Base-by-base conservation (phyloP, 345 rosid genomes). In the Arabis alpina region DNA sequence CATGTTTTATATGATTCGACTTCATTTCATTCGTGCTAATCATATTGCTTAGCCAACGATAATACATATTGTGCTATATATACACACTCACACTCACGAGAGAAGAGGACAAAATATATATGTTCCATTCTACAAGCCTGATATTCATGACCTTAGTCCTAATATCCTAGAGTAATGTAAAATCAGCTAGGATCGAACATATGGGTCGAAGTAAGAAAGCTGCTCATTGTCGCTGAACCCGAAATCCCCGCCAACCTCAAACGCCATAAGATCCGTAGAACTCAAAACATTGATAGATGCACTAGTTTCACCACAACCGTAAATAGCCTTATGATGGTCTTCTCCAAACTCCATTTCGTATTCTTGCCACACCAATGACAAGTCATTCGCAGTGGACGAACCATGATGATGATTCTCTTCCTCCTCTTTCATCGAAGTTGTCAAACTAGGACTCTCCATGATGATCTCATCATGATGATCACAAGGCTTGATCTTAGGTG, bases 311-410 rank as follows among this genome's bases (percentile, higher is more conserved):
- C 55, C 71, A 64, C 13, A 47, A 8, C 48, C 65, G 6, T 64
- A 64, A 47, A 40, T 4, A 11, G 54, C 40, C 5, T 58, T 68
- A 53, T 74, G 61, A 68, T 68, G 72, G 39, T 75, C 54, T 19
- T 62, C 74, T 61, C 39, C 70, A 45, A 54, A 61, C 40, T 19
- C 54, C 5, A 54, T 13, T 0, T 75, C 32, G 32, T 28, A 28
- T 28, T 28, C 79, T 11, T 9, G 66, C 79, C 79, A 75, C 49
- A 75, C 74, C 28, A 61, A 28, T 53, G 66, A 56, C 24, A 75
- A 69, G 45, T 75, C 70, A 45, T 34, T 54, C n/a, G 12, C 64
- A 4, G 19, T 68, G 54, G 78, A 41, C 5, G 62, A 53, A 45
- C 60, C 70, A 62, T 62, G 44, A 15, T 42, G 64, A 54, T 69